Evolutionary conservation across 192 early-diverging fungal genomes (phyloP).

Genomic region (Gonapodya sp.): DNA sequence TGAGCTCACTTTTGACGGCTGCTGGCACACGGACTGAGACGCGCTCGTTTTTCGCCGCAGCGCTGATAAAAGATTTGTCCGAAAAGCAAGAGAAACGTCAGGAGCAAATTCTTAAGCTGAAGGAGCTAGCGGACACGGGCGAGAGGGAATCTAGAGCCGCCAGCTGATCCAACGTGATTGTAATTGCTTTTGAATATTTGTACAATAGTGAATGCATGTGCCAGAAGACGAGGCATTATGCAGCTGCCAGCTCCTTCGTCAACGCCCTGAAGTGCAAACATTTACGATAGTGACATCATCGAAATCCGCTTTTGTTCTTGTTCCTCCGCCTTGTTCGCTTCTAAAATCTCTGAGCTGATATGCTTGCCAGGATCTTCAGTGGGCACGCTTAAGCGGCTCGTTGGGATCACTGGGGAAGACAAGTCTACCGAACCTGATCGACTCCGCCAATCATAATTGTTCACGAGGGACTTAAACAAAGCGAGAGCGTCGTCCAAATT

Average conservation of each 20-base stretch:
- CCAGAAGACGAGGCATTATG: too few relatives aligned
- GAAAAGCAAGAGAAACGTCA: neutral
- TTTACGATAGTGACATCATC: too few relatives aligned
- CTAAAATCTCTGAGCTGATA: too few relatives aligned
- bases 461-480: neutral
- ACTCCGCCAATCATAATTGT: neutral
- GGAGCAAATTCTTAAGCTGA: neutral
- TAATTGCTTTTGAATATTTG: neutral
- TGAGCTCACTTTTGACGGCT: neutral
- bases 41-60: neutral
- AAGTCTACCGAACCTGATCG: neutral
- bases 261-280: too few relatives aligned
- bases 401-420: too few relatives aligned
- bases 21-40: neutral
- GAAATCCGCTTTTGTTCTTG: too few relatives aligned
- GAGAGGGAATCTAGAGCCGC: neutral
- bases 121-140: neutral
- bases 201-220: too few relatives aligned
- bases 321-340: too few relatives aligned
- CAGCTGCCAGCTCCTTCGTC: too few relatives aligned
- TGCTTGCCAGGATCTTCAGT: too few relatives aligned
- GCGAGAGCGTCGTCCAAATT: slow-evolving; percentile 29
- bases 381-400: too few relatives aligned
- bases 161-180: neutral
- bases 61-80: neutral